Percentiles rank a stretch among this genome's conserved stretches.
Evolutionary conservation across 2,329 filamentous ascomycete species (phyloP).

Genomic region (Stagonosporopsis cucurbitacearum): DNA sequence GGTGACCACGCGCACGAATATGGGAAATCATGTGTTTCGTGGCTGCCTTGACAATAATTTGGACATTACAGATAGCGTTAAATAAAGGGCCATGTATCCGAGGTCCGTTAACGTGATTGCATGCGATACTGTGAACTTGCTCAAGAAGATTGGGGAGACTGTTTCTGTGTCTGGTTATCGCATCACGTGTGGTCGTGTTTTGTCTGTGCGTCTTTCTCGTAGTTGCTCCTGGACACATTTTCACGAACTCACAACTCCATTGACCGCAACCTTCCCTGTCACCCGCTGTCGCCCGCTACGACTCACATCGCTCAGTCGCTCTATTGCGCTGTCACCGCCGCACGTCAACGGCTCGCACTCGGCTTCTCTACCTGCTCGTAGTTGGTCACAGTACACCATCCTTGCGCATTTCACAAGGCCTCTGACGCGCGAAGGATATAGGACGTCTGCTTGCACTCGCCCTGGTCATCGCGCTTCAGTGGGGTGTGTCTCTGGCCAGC

Average conservation of each 20-base stretch:
- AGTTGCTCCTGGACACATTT: neutral
- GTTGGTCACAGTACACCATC: conserved; percentile 5
- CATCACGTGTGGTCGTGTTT: neutral
- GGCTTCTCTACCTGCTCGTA: neutral
- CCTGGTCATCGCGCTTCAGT: conserved; percentile 6
- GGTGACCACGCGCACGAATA: no score
- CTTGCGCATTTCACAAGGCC: conserved; percentile 13
- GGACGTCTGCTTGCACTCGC: conserved; percentile 14
- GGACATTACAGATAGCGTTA: no score
- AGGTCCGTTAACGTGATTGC: no score
- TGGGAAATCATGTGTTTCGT: no score
- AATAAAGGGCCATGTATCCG: no score
- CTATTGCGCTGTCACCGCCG: neutral
- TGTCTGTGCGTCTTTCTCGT: neutral
- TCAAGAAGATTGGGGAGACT: neutral
- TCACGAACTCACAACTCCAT: neutral
- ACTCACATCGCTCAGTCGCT: neutral
- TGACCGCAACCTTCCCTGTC: neutral
- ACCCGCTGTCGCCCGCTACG: neutral
- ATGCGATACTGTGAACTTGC: no score
- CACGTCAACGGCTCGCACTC: neutral
- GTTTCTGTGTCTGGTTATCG: neutral
- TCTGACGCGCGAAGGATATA: neutral
- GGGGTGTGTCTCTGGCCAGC: conserved; percentile 16
- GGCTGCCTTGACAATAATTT: no score